phyloP scores from a whole-genome alignment of 306 rosid species.

The Citrullus amarus region DNA sequence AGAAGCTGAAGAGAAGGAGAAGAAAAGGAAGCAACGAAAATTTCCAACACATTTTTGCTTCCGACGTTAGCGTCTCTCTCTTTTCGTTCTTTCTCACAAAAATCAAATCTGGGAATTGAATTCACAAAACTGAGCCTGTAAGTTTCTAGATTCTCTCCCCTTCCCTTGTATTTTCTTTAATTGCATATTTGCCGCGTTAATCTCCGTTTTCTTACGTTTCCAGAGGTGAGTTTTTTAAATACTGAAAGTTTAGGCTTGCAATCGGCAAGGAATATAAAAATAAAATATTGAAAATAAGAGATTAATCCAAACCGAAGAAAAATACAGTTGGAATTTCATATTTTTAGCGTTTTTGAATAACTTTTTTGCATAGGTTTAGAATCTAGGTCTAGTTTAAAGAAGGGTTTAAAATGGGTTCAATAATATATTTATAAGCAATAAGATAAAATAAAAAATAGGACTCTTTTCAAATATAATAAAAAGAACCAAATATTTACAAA shows the following conservation, averaged over 20 bases:
- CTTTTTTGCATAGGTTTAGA: no score
- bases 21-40: slow-evolving; percentile 17
- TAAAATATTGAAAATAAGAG: not conserved
- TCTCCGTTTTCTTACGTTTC: not conserved
- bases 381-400: no score
- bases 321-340: no score
- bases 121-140: not conserved
- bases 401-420: no score
- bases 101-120: not conserved
- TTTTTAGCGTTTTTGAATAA: no score
- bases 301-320: no score
- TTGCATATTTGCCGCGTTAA: not conserved
- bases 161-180: not conserved
- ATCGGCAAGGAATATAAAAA: no score
- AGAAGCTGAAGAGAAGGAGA: slow-evolving; percentile 23
- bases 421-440: no score
- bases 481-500: no score
- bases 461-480: no score
- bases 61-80: not conserved
- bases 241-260: not conserved
- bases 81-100: slow-evolving; percentile 1
- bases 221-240: not conserved
- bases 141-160: not conserved
- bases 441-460: no score
- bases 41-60: slow-evolving; percentile 30